A percentile compares a stretch with the other conserved stretches of the same genome.
Conservation (phyloP, 176 grass and related monocot genomes). For the Stipa capillata region DNA sequence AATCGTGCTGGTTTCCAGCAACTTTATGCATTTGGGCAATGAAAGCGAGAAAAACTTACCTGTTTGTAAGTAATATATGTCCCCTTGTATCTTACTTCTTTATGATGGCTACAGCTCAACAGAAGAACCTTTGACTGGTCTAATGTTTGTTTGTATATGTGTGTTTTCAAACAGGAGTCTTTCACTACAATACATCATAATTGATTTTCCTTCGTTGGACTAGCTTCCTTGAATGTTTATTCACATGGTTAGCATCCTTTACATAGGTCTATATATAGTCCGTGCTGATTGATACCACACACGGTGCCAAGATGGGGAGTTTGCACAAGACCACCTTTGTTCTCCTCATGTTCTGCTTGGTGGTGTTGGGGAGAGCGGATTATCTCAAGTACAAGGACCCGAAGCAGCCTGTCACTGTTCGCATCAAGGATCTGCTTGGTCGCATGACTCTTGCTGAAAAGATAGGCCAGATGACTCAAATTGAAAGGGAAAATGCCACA, state of each 20-base stretch:
- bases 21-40: not conserved
- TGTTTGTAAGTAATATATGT: not conserved
- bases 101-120: not conserved
- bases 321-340: slow-evolving; percentile 32
- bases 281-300: not conserved
- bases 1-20: slow-evolving; percentile 9
- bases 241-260: slow-evolving; percentile 1
- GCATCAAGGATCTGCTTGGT: slow-evolving; percentile 52
- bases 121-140: not conserved
- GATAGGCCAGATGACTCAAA: slow-evolving; percentile 82
- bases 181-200: not conserved
- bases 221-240: not conserved
- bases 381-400: slow-evolving; percentile 68
- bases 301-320: slow-evolving; percentile 35
- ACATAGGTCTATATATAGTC: slow-evolving; percentile 10
- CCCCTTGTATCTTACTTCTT: not conserved
- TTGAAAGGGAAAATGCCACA: slow-evolving; percentile 66
- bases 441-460: slow-evolving; percentile 81
- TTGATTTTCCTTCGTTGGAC: not conserved
- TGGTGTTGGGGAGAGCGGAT: slow-evolving; percentile 8
- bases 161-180: not conserved
- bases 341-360: slow-evolving; percentile 31
- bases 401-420: slow-evolving; percentile 39
- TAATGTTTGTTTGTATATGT: not conserved
- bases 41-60: not conserved